Conservation (phyloP, 1,284 basidiomycete genomes). For the Inonotus hispidus region DNA sequence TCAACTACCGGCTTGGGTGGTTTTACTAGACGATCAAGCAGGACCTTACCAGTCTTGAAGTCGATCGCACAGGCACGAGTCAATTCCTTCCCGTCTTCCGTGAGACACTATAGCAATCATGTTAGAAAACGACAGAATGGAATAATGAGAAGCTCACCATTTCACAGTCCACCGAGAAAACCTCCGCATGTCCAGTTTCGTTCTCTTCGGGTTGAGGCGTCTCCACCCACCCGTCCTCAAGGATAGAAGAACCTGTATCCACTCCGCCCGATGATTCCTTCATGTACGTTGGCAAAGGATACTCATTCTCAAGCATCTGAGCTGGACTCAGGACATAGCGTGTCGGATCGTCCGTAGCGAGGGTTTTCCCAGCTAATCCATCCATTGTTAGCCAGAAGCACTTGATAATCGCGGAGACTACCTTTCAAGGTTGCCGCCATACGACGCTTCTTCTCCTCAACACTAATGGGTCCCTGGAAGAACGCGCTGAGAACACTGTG, state of each 20-base stretch:
- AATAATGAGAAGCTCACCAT: constrained; percentile 58
- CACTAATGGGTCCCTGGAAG: constrained; percentile 74
- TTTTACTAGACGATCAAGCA: constrained; percentile 85
- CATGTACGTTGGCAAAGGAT: constrained; percentile 78
- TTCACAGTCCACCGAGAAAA: constrained; percentile 85
- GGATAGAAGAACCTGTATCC: constrained; percentile 38
- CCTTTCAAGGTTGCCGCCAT: constrained; percentile 50
- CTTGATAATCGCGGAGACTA: constrained; percentile 15
- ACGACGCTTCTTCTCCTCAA: constrained; percentile 71
- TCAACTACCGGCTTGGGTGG: constrained; percentile 78
- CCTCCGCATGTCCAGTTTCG: constrained; percentile 33
- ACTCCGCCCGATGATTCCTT: constrained; percentile 47
- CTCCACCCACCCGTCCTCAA: constrained; percentile 56
- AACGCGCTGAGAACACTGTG: constrained; percentile 81
- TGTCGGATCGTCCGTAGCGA: background rate
- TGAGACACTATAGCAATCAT: constrained; percentile 64
- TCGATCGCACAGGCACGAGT: constrained; percentile 82
- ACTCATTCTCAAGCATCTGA: constrained; percentile 89
- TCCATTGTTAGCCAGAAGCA: background rate
- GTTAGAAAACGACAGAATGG: background rate
- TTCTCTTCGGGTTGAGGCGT: constrained; percentile 46
- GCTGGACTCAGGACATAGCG: constrained; percentile 68
- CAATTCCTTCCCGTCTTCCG: constrained; percentile 83
- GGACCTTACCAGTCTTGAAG: constrained; percentile 57
- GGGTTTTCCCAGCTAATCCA: background rate